A percentile compares a stretch with the other conserved stretches of the same genome.
These are phyloP conservation scores for Lepidium campestre DNA, from an alignment of 441 rosid species.

Conservation along the genomic window DNA sequence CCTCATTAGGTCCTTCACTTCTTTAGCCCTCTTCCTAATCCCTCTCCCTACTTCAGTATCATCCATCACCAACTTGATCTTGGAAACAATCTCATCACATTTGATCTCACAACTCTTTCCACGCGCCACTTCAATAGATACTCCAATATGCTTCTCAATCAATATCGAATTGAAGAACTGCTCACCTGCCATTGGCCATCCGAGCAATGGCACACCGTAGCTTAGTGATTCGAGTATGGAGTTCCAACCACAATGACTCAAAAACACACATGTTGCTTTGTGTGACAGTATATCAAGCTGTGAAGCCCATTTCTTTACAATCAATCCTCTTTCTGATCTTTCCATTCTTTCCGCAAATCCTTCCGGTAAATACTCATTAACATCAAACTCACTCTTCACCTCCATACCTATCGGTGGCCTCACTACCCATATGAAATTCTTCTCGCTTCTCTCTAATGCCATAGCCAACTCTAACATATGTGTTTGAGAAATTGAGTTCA, in stretches of 20 bases:
- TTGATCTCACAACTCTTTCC: conserved; percentile 52
- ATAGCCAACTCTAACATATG: conserved; percentile 66
- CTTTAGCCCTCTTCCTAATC: conserved; percentile 39
- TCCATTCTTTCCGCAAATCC: conserved; percentile 45
- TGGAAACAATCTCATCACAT: conserved; percentile 35
- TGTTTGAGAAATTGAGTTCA: conserved; percentile 49
- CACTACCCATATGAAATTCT: conserved; percentile 69
- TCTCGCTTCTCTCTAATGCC: conserved; percentile 52
- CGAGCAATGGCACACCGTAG: conserved; percentile 58
- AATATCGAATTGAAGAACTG: conserved; percentile 72
- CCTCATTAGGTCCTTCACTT: conserved; percentile 35
- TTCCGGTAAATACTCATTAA: conserved; percentile 44
- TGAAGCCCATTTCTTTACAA: conserved; percentile 64
- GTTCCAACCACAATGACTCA: conserved; percentile 89
- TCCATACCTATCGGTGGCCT: conserved; percentile 67
- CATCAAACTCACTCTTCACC: conserved; percentile 41
- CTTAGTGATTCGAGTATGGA: conserved; percentile 59
- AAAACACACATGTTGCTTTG: conserved; percentile 42
- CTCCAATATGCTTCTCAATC: conserved; percentile 49
- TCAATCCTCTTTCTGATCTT: conserved; percentile 39
- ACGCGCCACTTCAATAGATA: conserved; percentile 61
- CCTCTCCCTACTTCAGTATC: conserved; percentile 37
- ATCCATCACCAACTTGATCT: conserved; percentile 48
- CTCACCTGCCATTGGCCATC: conserved; percentile 82
- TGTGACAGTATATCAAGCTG: conserved; percentile 63